Percentiles rank a stretch among this genome's conserved stretches.
Conservation (phyloP, 345 rosid species). For the Eucalyptus regnans region DNA sequence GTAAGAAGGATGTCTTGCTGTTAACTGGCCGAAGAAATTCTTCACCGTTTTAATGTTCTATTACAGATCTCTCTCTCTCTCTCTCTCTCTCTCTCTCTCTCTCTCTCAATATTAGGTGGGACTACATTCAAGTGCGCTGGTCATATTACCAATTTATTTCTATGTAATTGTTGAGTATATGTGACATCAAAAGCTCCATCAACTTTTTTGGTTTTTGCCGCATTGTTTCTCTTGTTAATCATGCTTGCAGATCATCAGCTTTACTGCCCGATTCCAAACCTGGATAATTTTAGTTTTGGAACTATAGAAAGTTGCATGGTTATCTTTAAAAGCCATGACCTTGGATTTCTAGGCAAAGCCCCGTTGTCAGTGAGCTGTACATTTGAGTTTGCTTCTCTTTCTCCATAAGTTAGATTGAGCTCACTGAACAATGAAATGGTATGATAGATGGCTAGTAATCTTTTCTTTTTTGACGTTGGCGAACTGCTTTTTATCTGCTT, state of each 20-base stretch:
- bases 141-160: neutral
- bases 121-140: neutral
- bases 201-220: neutral
- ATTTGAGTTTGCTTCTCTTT: neutral
- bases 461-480: neutral
- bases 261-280: neutral
- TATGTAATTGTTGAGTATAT: neutral
- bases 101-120: neutral
- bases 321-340: neutral
- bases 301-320: neutral
- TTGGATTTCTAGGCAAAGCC: neutral
- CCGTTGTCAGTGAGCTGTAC: neutral
- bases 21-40: neutral
- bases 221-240: neutral
- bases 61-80: neutral
- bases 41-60: neutral
- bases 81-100: neutral
- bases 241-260: neutral
- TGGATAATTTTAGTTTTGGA: neutral
- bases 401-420: neutral
- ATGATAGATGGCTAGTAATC: neutral
- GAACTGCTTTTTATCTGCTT: neutral
- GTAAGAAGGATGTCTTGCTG: neutral
- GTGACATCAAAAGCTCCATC: neutral
- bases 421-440: neutral